Evolutionary conservation across 176 grass and related monocot species (phyloP), one percentile per base, ranked within the genome.

Genomic region (Poa annua): DNA sequence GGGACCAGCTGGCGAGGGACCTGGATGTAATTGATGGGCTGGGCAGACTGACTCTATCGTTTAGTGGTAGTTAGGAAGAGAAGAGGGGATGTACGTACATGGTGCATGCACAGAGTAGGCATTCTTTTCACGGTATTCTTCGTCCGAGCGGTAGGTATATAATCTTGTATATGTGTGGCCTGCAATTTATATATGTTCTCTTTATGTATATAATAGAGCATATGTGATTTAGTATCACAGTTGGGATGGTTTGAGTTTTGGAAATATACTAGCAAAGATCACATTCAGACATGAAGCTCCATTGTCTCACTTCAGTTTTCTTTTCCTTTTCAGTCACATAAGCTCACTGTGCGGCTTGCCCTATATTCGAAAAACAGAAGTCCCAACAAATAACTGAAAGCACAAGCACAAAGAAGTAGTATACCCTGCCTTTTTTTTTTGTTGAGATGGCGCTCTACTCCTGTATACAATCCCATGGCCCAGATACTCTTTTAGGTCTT

Each of bases 21-120:
- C 86, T 98, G 75, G 96, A 98, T 89, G 87, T 96, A 75, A 93
- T 98, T 39, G 96, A 98, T 74, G 96, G 96, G 21, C 85, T 98
- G 76, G 87, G 88, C 75, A 90, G 83, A 76, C 60, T 87, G 36
- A 81, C 74, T 87, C 70, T 68, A 1, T 81, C 42, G 0, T 73
- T 73, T 73, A 73, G 70, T 32, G 0, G 44, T 72, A 71, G 48
- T 45, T 45, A 45, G 44, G 66, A 42, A 49, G 13, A 16, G 22
- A 3, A 52, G 54, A 87, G 67, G 50, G 45, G 54, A 87, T 61
- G 50, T 39, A 14, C 52, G 36, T 60, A 36, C 32, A 49, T 24
- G 22, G 69, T 49, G 69, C 25, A 29, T 87, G 74, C 65, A 12
- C 74, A 53, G 47, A 24, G 26, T 87, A 87, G 85, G 60, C 32